These are phyloP conservation scores for Chrysosporium keratinophilum DNA, from an alignment of 2,329 filamentous ascomycete species.

Conservation along the genomic window DNA sequence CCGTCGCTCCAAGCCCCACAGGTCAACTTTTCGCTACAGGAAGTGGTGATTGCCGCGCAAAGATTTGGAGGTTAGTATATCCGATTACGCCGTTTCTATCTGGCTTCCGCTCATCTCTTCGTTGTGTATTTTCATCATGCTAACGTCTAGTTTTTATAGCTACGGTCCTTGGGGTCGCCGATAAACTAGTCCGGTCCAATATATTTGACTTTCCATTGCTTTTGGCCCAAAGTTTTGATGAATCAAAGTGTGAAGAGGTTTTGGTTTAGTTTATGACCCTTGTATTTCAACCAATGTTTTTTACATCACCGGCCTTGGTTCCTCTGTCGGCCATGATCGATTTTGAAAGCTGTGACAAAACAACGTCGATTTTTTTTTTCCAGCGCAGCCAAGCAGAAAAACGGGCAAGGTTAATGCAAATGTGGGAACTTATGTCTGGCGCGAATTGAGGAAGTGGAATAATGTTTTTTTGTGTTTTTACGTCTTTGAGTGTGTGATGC, in stretches of 20 bases:
- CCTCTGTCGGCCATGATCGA: neutral
- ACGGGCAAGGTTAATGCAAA: neutral
- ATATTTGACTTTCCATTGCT: neutral
- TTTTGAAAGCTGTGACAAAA: too few species aligned
- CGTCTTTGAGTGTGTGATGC: neutral
- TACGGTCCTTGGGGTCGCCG: constrained; percentile 9
- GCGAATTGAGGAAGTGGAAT: constrained; percentile 2
- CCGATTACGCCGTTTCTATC: neutral
- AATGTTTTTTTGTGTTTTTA: neutral
- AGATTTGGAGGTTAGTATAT: constrained; percentile 71
- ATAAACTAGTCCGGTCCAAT: neutral
- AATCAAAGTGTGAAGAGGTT: neutral
- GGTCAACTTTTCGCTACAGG: constrained; percentile 89
- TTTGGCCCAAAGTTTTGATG: neutral
- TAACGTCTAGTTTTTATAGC: neutral
- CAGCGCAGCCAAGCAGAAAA: neutral
- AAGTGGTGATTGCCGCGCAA: constrained; percentile 92
- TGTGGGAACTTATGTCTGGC: neutral
- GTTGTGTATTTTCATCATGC: neutral
- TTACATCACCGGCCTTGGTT: neutral
- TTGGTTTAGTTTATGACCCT: neutral
- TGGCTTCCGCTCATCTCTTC: neutral
- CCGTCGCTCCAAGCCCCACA: constrained; percentile 82
- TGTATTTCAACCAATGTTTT: neutral
- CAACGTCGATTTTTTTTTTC: neutral